Conservation (phyloP, 176 grass and related monocot species). For the Oryza punctata region DNA sequence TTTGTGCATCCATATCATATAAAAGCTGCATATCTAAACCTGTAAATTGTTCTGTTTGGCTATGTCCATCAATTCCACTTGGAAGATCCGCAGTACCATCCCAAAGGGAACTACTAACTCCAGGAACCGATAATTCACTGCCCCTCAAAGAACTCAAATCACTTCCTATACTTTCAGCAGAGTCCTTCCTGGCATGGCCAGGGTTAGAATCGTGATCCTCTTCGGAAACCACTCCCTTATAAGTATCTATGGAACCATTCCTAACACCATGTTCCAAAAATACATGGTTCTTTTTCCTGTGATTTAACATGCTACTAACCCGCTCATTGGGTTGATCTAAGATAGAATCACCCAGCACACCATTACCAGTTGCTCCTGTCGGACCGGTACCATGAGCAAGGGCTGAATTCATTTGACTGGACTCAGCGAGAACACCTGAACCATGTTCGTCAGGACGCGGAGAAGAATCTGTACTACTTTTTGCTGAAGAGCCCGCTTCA, state of each 20-base stretch:
- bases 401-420: conserved; percentile 33
- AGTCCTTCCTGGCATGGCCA: conserved; percentile 75
- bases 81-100: conserved; percentile 69
- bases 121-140: conserved; percentile 75
- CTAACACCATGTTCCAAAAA: conserved; percentile 48
- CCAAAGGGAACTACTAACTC: conserved; percentile 63
- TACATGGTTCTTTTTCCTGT: conserved; percentile 43
- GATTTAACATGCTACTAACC: conserved; percentile 35
- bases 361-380: conserved; percentile 58
- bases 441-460: conserved; percentile 38
- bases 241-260: conserved; percentile 39
- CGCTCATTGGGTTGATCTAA: conserved; percentile 44
- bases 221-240: conserved; percentile 53
- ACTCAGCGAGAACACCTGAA: conserved; percentile 49
- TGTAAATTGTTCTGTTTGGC: conserved; percentile 54
- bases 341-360: conserved; percentile 57
- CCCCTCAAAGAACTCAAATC: conserved; percentile 96
- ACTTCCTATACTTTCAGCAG: conserved; percentile 89
- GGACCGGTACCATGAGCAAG: conserved; percentile 33
- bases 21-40: conserved; percentile 59
- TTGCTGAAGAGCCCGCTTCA: conserved; percentile 58
- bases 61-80: conserved; percentile 59
- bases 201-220: conserved; percentile 48
- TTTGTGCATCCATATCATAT: conserved; percentile 61
- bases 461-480: conserved; percentile 35